phyloP scores from a whole-genome alignment of 2,329 filamentous ascomycete species.

The Ophiostoma ips region DNA sequence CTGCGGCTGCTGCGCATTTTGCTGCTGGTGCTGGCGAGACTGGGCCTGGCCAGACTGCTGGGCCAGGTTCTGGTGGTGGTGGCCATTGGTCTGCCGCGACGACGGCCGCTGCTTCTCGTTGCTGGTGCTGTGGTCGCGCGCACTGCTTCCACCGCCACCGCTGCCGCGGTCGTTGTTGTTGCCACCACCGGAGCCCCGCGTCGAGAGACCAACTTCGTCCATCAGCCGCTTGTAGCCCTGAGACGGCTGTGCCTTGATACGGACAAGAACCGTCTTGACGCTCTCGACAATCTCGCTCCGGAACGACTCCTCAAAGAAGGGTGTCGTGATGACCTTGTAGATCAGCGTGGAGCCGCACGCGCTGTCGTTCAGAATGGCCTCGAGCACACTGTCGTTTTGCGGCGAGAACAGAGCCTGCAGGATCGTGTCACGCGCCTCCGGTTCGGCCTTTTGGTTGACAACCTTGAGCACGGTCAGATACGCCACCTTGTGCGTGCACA shows the following conservation, averaged over 20 bases:
- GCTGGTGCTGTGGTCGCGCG: constrained; percentile 31
- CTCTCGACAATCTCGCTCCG: constrained; percentile 81
- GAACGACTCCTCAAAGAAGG: constrained; percentile 90
- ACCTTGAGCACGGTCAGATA: constrained; percentile 96
- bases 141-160: constrained; percentile 26
- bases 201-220: constrained; percentile 92
- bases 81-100: constrained; percentile 38
- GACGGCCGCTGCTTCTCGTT: constrained; percentile 40
- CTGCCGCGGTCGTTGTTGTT: constrained; percentile 20
- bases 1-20: constrained; percentile 23
- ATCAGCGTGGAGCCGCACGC: constrained; percentile 88
- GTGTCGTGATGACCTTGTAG: constrained; percentile 95
- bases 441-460: constrained; percentile 92
- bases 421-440: constrained; percentile 80
- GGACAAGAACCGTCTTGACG: constrained; percentile 74
- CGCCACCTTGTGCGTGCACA: constrained; percentile 97
- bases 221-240: constrained; percentile 98
- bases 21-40: constrained; percentile 19
- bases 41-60: constrained; percentile 20
- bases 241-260: constrained; percentile 82
- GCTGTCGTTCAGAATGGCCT: constrained; percentile 83
- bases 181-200: constrained; percentile 28
- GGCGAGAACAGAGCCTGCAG: constrained; percentile 88
- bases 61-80: constrained; percentile 27
- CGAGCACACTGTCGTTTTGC: constrained; percentile 68